Conservation (phyloP, 805 yeast genomes). For the Saccharomycopsis amapae region DNA sequence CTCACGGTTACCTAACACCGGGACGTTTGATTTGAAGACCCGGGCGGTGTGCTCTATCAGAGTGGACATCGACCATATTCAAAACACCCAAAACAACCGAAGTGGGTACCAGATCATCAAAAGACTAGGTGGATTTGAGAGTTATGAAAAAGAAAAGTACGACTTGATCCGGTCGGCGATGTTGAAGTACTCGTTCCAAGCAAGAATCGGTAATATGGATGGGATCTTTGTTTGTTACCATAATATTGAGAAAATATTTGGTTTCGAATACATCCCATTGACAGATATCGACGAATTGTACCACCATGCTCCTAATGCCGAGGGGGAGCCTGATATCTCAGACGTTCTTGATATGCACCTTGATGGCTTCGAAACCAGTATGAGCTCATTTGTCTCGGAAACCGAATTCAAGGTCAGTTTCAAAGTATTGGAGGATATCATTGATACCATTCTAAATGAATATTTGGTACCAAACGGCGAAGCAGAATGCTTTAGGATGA, state of each 20-base stretch:
- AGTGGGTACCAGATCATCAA: slow-evolving; percentile 62
- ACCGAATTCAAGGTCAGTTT: slow-evolving; percentile 59
- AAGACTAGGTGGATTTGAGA: slow-evolving; percentile 59
- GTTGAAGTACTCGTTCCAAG: slow-evolving; percentile 83
- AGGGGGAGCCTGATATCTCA: too few relatives aligned
- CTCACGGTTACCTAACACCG: slow-evolving; percentile 74
- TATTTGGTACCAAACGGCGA: neutral
- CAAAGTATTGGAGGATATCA: slow-evolving; percentile 40
- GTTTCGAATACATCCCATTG: slow-evolving; percentile 82
- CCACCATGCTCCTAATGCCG: slow-evolving; percentile 35
- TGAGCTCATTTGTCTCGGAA: slow-evolving; percentile 44
- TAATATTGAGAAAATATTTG: slow-evolving; percentile 72
- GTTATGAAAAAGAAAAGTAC: slow-evolving; percentile 71
- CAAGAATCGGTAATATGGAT: slow-evolving; percentile 93
- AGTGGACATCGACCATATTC: slow-evolving; percentile 61
- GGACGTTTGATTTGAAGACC: slow-evolving; percentile 87
- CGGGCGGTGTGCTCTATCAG: slow-evolving; percentile 86
- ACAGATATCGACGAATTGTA: slow-evolving; percentile 58
- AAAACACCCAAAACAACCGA: slow-evolving; percentile 32
- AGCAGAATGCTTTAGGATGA: slow-evolving; percentile 32
- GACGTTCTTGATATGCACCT: too few relatives aligned
- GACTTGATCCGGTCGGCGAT: slow-evolving; percentile 73
- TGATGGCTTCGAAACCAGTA: slow-evolving; percentile 20
- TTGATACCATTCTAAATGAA: slow-evolving; percentile 30
- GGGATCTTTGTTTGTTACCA: slow-evolving; percentile 93